A percentile compares a stretch with the other conserved stretches of the same genome.
phyloP scores from a whole-genome alignment of 805 yeast genomes.

The Zygosaccharomyces kombuchaensis region DNA sequence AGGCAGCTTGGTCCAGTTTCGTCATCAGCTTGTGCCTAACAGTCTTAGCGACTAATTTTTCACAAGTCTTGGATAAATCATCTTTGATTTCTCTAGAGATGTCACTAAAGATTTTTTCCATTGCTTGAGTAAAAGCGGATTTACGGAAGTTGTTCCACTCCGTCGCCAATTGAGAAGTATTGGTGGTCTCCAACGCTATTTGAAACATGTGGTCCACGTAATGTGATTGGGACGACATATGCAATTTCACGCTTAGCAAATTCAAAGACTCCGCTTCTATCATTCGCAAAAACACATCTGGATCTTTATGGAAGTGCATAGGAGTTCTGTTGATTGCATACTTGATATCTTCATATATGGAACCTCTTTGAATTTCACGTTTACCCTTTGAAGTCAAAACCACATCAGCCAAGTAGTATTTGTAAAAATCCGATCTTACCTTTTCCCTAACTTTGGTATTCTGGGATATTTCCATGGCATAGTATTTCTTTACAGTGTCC shows the following conservation, averaged over 20 bases:
- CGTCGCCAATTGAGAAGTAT: constrained; percentile 66
- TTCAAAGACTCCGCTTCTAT: constrained; percentile 84
- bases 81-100: constrained; percentile 78
- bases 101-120: constrained; percentile 61
- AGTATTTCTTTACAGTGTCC: constrained; percentile 68
- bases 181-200: constrained; percentile 65
- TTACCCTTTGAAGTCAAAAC: constrained; percentile 80
- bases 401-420: constrained; percentile 65
- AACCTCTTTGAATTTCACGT: constrained; percentile 68
- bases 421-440: constrained; percentile 57
- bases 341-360: constrained; percentile 84
- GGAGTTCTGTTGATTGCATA: constrained; percentile 82
- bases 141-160: constrained; percentile 81
- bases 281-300: constrained; percentile 85
- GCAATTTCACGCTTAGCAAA: constrained; percentile 59
- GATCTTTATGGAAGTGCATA: constrained; percentile 65
- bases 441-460: constrained; percentile 76
- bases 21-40: constrained; percentile 66
- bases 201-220: constrained; percentile 46
- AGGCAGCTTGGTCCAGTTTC: constrained; percentile 91
- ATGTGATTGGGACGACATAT: constrained; percentile 38
- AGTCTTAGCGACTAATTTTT: constrained; percentile 60
- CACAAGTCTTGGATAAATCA: constrained; percentile 70
- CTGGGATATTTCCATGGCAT: constrained; percentile 73
- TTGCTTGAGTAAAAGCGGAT: constrained; percentile 58